Evolutionary conservation across 129 eudicot genomes (phyloP).

Genomic region (Oenanthe sinensis): DNA sequence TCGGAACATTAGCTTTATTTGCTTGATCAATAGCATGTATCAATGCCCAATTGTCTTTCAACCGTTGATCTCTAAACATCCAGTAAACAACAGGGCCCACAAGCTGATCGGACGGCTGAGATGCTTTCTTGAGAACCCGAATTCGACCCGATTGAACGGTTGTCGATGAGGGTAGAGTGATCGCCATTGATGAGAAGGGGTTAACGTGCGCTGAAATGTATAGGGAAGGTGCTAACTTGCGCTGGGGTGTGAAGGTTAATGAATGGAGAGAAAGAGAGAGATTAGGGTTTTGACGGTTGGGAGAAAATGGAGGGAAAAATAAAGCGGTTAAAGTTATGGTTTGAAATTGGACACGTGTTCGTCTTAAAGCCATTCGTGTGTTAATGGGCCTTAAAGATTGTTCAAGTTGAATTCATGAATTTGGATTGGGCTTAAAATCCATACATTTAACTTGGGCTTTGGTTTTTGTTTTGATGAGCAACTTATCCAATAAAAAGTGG

Average conservation of each 20-base stretch:
- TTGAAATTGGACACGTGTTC: constrained; percentile 42
- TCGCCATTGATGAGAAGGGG: constrained; percentile 17
- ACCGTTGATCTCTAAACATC: constrained; percentile 98
- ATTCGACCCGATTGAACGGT: constrained; percentile 66
- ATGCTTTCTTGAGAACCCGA: constrained; percentile 54
- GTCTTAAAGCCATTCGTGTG: background rate
- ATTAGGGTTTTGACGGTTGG: constrained; percentile 13
- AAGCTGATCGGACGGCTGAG: constrained; percentile 20
- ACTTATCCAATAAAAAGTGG: background rate
- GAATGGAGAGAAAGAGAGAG: background rate
- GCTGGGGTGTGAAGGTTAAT: constrained; percentile 1
- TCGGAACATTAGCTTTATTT: constrained; percentile 60
- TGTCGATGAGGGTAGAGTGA: constrained; percentile 21
- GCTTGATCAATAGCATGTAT: constrained; percentile 89
- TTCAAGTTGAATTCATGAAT: background rate
- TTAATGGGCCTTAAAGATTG: background rate
- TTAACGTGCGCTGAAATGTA: constrained; percentile 7
- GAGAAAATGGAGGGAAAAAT: constrained; percentile 51
- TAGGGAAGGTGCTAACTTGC: background rate
- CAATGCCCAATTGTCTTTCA: constrained; percentile 92
- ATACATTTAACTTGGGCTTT: background rate
- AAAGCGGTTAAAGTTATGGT: constrained; percentile 35
- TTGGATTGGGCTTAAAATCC: background rate
- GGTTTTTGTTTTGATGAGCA: background rate
- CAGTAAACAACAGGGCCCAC: constrained; percentile 95